Evolutionary conservation across 2,329 filamentous ascomycete genomes (phyloP).

Genomic region (Talaromyces pinophilus): DNA sequence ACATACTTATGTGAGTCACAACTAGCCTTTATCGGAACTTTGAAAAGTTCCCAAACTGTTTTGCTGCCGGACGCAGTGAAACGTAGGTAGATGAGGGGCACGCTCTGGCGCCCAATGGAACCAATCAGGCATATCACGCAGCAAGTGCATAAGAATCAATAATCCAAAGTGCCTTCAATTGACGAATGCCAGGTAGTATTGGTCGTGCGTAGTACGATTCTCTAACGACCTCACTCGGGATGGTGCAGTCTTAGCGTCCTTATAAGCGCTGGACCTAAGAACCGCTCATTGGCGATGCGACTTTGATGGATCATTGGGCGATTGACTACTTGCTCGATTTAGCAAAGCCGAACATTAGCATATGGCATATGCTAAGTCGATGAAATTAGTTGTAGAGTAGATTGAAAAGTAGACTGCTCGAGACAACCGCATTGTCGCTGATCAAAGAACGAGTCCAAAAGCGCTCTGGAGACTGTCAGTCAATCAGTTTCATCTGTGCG

Average conservation of each 20-base stretch:
- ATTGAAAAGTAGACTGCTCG: neutral
- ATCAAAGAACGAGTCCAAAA: neutral
- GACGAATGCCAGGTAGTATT: neutral
- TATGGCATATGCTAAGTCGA: neutral
- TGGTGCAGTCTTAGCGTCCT: constrained; percentile 13
- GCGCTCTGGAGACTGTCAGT: neutral
- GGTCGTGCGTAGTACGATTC: neutral
- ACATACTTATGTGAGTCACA: neutral
- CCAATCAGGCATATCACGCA: neutral
- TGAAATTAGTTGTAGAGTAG: neutral
- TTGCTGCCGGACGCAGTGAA: constrained; percentile 7
- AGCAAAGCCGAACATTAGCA: neutral
- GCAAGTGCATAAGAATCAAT: neutral
- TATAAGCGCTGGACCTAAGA: constrained; percentile 8
- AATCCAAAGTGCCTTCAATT: neutral
- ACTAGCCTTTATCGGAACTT: neutral
- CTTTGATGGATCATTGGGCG: neutral
- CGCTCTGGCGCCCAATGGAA: neutral
- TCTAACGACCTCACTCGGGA: constrained; percentile 4
- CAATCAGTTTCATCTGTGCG: constrained; percentile 7
- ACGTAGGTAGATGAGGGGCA: neutral
- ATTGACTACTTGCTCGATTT: neutral
- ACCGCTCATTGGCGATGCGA: neutral
- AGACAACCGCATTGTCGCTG: neutral
- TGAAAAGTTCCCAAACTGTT: neutral